phyloP scores from a whole-genome alignment of 2,329 filamentous ascomycete species.

The Fusarium musae region DNA sequence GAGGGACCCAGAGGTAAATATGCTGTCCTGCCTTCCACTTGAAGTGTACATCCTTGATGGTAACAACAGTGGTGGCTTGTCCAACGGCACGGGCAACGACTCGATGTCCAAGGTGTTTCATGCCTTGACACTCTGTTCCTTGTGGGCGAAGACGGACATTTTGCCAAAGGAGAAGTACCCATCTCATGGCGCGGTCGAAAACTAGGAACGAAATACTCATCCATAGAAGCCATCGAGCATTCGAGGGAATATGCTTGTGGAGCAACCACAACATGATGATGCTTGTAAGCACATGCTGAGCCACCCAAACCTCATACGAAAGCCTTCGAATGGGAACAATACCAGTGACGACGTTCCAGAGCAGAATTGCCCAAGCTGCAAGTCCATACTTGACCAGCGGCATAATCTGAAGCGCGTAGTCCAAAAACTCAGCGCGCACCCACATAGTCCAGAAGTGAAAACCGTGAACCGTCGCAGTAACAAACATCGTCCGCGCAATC shows the following conservation, averaged over 20 bases:
- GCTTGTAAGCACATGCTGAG: slow-evolving; percentile 73
- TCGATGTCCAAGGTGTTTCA: slow-evolving; percentile 63
- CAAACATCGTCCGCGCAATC: slow-evolving; percentile 74
- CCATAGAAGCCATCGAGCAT: slow-evolving; percentile 72
- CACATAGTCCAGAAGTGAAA: slow-evolving; percentile 76
- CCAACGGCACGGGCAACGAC: slow-evolving; percentile 61
- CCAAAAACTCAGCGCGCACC: slow-evolving; percentile 68
- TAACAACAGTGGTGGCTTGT: slow-evolving; percentile 65
- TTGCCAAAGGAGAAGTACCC: slow-evolving; percentile 60
- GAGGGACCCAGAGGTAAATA: slow-evolving; percentile 69
- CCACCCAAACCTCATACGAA: slow-evolving; percentile 75
- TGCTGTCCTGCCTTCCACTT: slow-evolving; percentile 70
- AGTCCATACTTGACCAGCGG: slow-evolving; percentile 74
- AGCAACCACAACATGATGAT: slow-evolving; percentile 71
- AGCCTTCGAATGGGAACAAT: slow-evolving; percentile 72
- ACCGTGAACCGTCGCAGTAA: slow-evolving; percentile 75
- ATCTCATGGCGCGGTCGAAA: slow-evolving; percentile 69
- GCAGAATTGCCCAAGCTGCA: slow-evolving; percentile 71
- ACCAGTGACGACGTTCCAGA: slow-evolving; percentile 73
- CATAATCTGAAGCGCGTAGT: slow-evolving; percentile 69
- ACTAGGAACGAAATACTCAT: slow-evolving; percentile 70
- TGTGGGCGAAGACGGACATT: slow-evolving; percentile 60
- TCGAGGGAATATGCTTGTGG: slow-evolving; percentile 69
- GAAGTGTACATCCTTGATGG: slow-evolving; percentile 69
- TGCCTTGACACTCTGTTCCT: slow-evolving; percentile 58